A percentile compares a stretch with the other conserved stretches of the same genome.
Conservation (phyloP, 495 filamentous ascomycete genomes). For the Ramalina peruviana region DNA sequence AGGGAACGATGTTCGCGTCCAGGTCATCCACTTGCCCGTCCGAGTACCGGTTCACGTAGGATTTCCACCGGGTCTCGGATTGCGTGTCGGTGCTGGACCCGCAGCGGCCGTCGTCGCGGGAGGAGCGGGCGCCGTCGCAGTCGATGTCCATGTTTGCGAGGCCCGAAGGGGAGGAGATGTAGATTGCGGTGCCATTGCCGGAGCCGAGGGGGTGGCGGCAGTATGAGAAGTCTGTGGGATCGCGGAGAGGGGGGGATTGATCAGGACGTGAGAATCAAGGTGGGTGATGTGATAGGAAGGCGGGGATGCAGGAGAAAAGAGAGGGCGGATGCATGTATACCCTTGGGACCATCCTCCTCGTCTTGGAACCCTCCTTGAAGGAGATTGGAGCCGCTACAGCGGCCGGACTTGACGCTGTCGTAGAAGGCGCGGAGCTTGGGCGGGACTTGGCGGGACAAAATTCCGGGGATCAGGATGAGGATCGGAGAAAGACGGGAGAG, state of each 20-base stretch:
- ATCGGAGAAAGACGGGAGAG: no score
- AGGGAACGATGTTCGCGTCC: constrained; percentile 46
- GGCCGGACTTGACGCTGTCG: no score
- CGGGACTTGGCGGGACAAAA: no score
- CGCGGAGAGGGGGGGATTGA: neutral
- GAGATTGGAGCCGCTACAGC: no score
- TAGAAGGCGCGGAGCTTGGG: no score
- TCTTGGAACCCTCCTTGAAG: no score
- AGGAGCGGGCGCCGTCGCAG: constrained; percentile 45
- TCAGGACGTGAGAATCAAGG: neutral
- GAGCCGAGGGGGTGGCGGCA: constrained; percentile 20
- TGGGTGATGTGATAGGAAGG: no score
- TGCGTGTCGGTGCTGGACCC: constrained; percentile 34
- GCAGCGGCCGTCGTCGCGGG: constrained; percentile 34
- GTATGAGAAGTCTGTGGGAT: neutral
- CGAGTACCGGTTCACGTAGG: constrained; percentile 23
- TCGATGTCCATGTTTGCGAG: constrained; percentile 49
- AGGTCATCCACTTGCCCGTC: constrained; percentile 38
- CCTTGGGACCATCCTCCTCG: no score
- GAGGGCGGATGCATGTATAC: no score
- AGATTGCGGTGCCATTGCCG: constrained; percentile 19
- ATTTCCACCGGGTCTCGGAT: constrained; percentile 37
- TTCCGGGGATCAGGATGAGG: no score
- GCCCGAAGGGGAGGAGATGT: constrained; percentile 17
- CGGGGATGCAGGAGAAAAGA: no score